Percentiles rank a stretch among this genome's conserved stretches.
phyloP scores from a whole-genome alignment of 345 rosid genomes.

The Boechera stricta region DNA sequence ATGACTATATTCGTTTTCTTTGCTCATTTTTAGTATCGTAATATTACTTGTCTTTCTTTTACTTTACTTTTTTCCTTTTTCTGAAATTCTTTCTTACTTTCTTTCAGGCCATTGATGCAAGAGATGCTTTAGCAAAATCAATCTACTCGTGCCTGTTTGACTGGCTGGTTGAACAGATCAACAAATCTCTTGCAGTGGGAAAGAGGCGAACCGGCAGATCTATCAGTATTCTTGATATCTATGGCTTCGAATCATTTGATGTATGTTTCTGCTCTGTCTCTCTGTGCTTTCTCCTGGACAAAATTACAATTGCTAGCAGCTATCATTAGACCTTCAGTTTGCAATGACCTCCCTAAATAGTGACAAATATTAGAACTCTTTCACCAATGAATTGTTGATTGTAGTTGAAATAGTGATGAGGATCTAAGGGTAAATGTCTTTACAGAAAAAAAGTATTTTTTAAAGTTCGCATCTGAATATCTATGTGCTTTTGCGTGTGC shows the following conservation, averaged over 20 bases:
- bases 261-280: constrained; percentile 53
- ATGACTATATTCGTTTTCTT: background rate
- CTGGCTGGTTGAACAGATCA: constrained; percentile 95
- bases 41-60: background rate
- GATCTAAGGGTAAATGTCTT: background rate
- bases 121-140: constrained; percentile 98
- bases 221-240: constrained; percentile 98
- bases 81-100: constrained; percentile 19
- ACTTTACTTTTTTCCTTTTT: constrained; percentile 14
- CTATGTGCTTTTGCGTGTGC: constrained; percentile 1
- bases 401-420: constrained; percentile 2
- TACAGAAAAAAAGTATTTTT: background rate
- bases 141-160: constrained; percentile 91
- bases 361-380: constrained; percentile 13
- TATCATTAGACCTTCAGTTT: constrained; percentile 19
- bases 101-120: constrained; percentile 78
- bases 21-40: constrained; percentile 9
- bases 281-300: constrained; percentile 21
- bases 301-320: constrained; percentile 11
- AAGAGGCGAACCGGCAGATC: constrained; percentile 95
- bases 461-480: constrained; percentile 11
- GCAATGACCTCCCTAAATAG: constrained; percentile 3
- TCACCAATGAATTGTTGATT: constrained; percentile 13
- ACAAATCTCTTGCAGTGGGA: constrained; percentile 94
- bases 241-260: constrained; percentile 98